phyloP scores from a whole-genome alignment of 257 asterid genomes.

The Nicotiana paniculata region DNA sequence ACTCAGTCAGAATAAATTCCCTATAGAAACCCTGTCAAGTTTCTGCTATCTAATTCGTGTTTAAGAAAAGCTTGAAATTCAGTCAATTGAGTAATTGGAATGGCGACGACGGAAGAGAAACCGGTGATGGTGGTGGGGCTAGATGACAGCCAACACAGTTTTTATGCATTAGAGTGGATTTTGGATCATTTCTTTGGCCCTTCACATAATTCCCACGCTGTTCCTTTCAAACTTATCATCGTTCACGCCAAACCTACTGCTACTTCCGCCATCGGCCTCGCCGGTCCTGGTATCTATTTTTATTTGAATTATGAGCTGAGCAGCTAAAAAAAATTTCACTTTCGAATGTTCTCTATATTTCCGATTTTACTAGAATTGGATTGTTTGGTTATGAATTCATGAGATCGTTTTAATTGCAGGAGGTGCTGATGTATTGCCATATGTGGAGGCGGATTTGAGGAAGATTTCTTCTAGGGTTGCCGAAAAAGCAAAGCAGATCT shows the following conservation, averaged over 20 bases:
- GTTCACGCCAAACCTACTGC: constrained; percentile 69
- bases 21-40: no score
- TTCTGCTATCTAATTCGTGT: no score
- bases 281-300: constrained; percentile 54
- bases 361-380: no score
- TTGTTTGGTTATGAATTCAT: no score
- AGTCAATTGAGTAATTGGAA: neutral
- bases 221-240: constrained; percentile 51
- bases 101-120: constrained; percentile 37
- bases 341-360: no score
- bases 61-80: no score
- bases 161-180: constrained; percentile 75
- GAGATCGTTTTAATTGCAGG: constrained; percentile 23
- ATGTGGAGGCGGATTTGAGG: constrained; percentile 65
- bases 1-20: no score
- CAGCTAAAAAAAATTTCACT: no score
- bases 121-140: constrained; percentile 74
- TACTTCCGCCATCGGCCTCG: constrained; percentile 42
- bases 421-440: constrained; percentile 58
- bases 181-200: constrained; percentile 57
- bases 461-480: constrained; percentile 53
- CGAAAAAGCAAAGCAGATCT: constrained; percentile 56
- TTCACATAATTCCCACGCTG: constrained; percentile 21
- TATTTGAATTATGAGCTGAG: no score
- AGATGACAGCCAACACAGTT: constrained; percentile 80